A percentile compares a stretch with the other conserved stretches of the same genome.
phyloP scores from a whole-genome alignment of 2,329 filamentous ascomycete genomes.

The Pseudofabraea citricarpa region DNA sequence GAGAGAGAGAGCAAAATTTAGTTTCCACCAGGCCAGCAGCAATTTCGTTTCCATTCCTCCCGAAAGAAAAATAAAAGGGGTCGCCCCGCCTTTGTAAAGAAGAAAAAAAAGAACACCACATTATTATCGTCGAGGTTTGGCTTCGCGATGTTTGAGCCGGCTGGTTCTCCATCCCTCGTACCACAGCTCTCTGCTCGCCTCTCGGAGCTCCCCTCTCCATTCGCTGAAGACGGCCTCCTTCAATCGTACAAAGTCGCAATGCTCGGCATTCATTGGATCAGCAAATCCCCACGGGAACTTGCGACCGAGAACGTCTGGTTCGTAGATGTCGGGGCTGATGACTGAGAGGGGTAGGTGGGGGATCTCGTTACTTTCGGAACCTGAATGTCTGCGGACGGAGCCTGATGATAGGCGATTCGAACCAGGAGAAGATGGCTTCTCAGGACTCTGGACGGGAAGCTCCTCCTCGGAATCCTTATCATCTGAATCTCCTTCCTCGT shows the following conservation, averaged over 20 bases:
- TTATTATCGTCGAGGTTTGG: constrained; percentile 18
- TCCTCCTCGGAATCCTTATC: constrained; percentile 28
- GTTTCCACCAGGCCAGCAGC: too few relatives aligned
- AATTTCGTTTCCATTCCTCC: too few relatives aligned
- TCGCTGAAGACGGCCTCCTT: constrained; percentile 91
- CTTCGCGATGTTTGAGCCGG: constrained; percentile 38
- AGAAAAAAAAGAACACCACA: constrained; percentile 8
- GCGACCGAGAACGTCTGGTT: constrained; percentile 72
- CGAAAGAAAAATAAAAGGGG: constrained; percentile 7
- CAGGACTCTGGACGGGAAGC: constrained; percentile 30
- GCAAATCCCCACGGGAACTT: constrained; percentile 97
- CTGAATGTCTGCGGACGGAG: constrained; percentile 29
- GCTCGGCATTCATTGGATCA: constrained; percentile 82
- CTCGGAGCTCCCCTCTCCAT: constrained; percentile 86
- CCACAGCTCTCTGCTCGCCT: constrained; percentile 87
- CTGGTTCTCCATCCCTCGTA: constrained; percentile 92
- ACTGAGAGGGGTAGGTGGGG: constrained; percentile 86
- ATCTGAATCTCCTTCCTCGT: constrained; percentile 37
- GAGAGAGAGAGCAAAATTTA: too few relatives aligned
- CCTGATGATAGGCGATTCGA: constrained; percentile 26
- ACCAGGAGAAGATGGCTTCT: constrained; percentile 26
- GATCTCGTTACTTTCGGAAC: constrained; percentile 42
- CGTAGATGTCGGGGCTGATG: constrained; percentile 89
- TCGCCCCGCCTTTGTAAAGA: constrained; percentile 10
- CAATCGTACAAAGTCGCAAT: constrained; percentile 89